Conservation (phyloP, 1,139 yeast genomes). For the Lodderomyces jiufengensis region DNA sequence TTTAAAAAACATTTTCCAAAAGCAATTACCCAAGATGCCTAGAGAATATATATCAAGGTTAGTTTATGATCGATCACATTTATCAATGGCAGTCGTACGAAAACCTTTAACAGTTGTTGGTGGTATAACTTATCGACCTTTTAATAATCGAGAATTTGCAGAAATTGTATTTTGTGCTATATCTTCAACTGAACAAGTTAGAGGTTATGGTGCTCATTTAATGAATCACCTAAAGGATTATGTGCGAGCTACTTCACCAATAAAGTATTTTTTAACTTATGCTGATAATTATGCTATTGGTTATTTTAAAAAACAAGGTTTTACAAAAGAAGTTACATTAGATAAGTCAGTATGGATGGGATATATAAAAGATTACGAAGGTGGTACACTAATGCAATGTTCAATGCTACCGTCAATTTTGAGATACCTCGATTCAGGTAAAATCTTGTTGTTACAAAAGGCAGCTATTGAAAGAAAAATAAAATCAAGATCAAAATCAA, state of each 20-base stretch:
- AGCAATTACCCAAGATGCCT: slow-evolving; percentile 98
- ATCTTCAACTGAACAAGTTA: slow-evolving; percentile 92
- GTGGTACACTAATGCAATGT: slow-evolving; percentile 98
- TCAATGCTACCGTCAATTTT: slow-evolving; percentile 79
- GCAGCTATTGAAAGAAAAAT: slow-evolving; percentile 90
- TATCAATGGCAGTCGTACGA: slow-evolving; percentile 92
- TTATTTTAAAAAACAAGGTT: slow-evolving; percentile 95
- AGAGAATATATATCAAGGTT: slow-evolving; percentile 91
- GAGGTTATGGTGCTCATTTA: slow-evolving; percentile 97
- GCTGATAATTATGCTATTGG: slow-evolving; percentile 99
- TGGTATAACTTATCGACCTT: slow-evolving; percentile 94
- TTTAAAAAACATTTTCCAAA: slow-evolving; percentile 90
- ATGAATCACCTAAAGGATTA: slow-evolving; percentile 98
- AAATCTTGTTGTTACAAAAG: slow-evolving; percentile 79
- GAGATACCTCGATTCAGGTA: slow-evolving; percentile 84
- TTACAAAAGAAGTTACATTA: slow-evolving; percentile 87
- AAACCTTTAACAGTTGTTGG: slow-evolving; percentile 95
- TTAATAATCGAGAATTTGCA: slow-evolving; percentile 85
- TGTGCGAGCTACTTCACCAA: slow-evolving; percentile 83
- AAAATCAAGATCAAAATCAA: slow-evolving; percentile 72
- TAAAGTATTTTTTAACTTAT: slow-evolving; percentile 86
- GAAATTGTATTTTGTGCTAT: slow-evolving; percentile 98
- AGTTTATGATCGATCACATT: slow-evolving; percentile 90
- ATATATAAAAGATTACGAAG: slow-evolving; percentile 96
- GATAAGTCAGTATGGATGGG: slow-evolving; percentile 96